Conservation (phyloP, 2,329 filamentous ascomycete genomes). For the Alternaria triticina region DNA sequence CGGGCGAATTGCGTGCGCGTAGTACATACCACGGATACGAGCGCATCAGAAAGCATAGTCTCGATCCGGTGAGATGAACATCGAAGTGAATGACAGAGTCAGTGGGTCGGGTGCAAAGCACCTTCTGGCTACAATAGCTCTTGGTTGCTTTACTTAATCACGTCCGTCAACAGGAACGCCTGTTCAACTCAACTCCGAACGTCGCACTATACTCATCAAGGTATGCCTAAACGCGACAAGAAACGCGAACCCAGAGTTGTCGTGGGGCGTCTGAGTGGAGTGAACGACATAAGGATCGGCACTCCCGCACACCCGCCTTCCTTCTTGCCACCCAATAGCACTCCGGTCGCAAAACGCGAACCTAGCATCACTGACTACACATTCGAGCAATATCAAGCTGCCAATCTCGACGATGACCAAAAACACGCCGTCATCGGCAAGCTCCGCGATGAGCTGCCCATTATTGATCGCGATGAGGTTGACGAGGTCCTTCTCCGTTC, state of each 20-base stretch:
- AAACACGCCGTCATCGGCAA: conserved; percentile 9
- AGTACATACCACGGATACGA: not conserved
- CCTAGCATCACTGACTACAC: not conserved
- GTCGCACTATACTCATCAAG: not conserved
- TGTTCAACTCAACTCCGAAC: not conserved
- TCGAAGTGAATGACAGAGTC: not conserved
- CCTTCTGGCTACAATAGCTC: not conserved
- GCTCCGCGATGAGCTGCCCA: conserved; percentile 9
- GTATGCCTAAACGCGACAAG: not conserved
- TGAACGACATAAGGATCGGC: conserved; percentile 1
- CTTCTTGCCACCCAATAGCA: not conserved
- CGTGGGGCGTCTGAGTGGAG: not conserved
- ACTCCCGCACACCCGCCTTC: not conserved
- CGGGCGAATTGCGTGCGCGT: not conserved
- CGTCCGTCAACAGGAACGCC: not conserved
- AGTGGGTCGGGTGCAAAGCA: not conserved
- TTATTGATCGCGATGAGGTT: conserved; percentile 12
- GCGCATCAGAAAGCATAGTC: not conserved
- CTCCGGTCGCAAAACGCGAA: not conserved
- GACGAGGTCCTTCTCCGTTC: conserved; percentile 2
- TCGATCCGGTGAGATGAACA: not conserved
- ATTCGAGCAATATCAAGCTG: conserved; percentile 13
- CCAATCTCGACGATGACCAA: conserved; percentile 3
- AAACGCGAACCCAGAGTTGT: not conserved
- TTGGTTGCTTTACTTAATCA: not conserved